Evolutionary conservation across 1,139 yeast genomes (phyloP).

Genomic region (Yamadazyma songkhlaensis): DNA sequence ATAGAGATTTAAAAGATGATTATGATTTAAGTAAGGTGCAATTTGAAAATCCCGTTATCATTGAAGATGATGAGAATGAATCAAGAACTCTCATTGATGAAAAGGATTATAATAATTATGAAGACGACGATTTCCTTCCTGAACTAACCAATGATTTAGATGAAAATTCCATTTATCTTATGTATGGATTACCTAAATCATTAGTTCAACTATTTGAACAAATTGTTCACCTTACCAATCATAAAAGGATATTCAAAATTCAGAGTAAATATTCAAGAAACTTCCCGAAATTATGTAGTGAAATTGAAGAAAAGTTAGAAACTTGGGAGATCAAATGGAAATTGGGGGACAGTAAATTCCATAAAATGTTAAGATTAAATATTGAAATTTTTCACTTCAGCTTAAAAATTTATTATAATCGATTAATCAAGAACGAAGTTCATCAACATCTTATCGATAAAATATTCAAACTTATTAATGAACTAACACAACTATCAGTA

Average conservation of each 20-base stretch:
- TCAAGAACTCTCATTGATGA: conserved; percentile 6
- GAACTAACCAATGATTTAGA: conserved; percentile 8
- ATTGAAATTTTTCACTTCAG: conserved; percentile 42
- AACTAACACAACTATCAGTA: neutral
- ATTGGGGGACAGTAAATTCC: conserved; percentile 27
- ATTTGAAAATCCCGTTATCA: conserved; percentile 4
- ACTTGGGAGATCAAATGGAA: conserved; percentile 47
- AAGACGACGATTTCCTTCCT: conserved; percentile 10
- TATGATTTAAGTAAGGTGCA: conserved; percentile 27
- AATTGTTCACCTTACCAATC: conserved; percentile 48
- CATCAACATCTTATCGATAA: conserved; percentile 33
- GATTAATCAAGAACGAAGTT: conserved; percentile 40
- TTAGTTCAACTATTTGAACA: conserved; percentile 44
- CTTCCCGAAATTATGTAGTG: conserved; percentile 55
- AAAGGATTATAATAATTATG: conserved; percentile 13
- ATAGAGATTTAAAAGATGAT: conserved; percentile 34
- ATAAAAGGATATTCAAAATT: conserved; percentile 46
- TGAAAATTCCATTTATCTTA: conserved; percentile 31
- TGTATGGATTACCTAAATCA: conserved; percentile 49
- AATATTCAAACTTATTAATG: conserved; percentile 29
- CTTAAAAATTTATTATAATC: conserved; percentile 40
- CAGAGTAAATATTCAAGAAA: conserved; percentile 49
- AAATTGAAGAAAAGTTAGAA: conserved; percentile 46
- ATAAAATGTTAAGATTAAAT: conserved; percentile 37
- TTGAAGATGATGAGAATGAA: neutral